These are phyloP conservation scores for Laburnicola sp. DNA, from an alignment of 2,329 filamentous ascomycete genomes.

Conservation along the genomic window DNA sequence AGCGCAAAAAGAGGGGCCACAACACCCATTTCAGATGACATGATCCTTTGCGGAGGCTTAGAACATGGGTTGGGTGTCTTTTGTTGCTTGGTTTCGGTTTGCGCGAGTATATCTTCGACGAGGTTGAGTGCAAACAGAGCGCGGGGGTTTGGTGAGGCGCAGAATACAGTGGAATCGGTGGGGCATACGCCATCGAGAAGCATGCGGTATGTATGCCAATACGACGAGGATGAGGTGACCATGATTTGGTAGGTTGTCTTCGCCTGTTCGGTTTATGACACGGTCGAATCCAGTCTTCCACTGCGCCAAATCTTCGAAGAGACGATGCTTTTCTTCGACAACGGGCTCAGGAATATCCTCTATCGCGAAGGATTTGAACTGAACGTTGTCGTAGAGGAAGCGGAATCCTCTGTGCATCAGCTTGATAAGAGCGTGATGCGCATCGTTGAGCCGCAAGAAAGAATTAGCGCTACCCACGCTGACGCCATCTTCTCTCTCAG, in stretches of 20 bases:
- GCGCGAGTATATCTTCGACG: conserved; percentile 2
- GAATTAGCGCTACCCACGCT: too few relatives aligned
- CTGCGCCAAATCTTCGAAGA: neutral
- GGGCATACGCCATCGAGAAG: conserved; percentile 9
- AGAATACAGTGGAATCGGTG: neutral
- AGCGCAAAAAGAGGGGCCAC: conserved; percentile 9
- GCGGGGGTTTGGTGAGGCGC: conserved; percentile 6
- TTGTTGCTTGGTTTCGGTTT: neutral
- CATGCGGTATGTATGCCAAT: conserved; percentile 2
- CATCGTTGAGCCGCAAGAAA: conserved; percentile 4
- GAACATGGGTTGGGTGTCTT: neutral
- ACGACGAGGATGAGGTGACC: conserved; percentile 5
- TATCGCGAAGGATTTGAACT: neutral
- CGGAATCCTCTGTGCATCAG: conserved; percentile 3
- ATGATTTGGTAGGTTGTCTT: neutral
- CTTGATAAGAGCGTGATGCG: conserved; percentile 2
- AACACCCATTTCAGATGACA: conserved; percentile 8
- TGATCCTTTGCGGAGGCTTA: neutral
- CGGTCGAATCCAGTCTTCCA: neutral
- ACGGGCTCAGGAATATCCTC: neutral
- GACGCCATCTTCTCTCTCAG: neutral
- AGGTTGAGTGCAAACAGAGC: conserved; percentile 1
- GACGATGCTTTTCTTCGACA: neutral
- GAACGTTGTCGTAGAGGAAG: neutral
- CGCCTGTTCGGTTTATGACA: neutral